phyloP scores from a whole-genome alignment of 352 stramenopile species.

The Globisporangium solare region DNA sequence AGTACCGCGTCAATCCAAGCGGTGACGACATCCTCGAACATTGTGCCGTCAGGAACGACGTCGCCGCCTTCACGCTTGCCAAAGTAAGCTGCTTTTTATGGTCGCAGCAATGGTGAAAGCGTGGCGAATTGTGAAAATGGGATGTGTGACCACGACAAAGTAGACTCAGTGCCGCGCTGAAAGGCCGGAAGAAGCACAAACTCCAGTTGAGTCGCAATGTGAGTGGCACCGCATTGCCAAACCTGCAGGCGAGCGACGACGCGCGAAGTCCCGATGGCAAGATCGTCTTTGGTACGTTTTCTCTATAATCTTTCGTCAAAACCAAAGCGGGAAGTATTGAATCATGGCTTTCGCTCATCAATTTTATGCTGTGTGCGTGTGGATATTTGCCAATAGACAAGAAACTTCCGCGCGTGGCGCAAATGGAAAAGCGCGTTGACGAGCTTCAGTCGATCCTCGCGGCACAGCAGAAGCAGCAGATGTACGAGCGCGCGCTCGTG shows the following conservation, averaged over 20 bases:
- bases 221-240: slow-evolving; percentile 20
- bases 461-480: slow-evolving; percentile 51
- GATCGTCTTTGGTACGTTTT: slow-evolving; percentile 48
- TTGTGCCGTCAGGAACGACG: slow-evolving; percentile 6
- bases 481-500: slow-evolving; percentile 59
- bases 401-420: slow-evolving; percentile 59
- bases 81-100: slow-evolving; percentile 31
- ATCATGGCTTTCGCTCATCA: too few species aligned
- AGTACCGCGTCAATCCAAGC: slow-evolving; percentile 21
- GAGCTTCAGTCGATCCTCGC: slow-evolving; percentile 33
- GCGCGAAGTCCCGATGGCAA: slow-evolving; percentile 52
- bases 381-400: slow-evolving; percentile 32
- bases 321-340: too few species aligned
- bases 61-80: slow-evolving; percentile 27
- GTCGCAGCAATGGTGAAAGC: too few species aligned
- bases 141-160: background rate
- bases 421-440: slow-evolving; percentile 61
- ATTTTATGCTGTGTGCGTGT: too few species aligned
- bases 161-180: slow-evolving; percentile 9
- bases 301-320: background rate
- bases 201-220: slow-evolving; percentile 29
- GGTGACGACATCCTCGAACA: slow-evolving; percentile 26
- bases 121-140: too few species aligned
- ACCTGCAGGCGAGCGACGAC: slow-evolving; percentile 18
- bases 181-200: slow-evolving; percentile 42